Evolutionary conservation across 1,284 basidiomycete species (phyloP).

Genomic region (Pterulicium gracile): DNA sequence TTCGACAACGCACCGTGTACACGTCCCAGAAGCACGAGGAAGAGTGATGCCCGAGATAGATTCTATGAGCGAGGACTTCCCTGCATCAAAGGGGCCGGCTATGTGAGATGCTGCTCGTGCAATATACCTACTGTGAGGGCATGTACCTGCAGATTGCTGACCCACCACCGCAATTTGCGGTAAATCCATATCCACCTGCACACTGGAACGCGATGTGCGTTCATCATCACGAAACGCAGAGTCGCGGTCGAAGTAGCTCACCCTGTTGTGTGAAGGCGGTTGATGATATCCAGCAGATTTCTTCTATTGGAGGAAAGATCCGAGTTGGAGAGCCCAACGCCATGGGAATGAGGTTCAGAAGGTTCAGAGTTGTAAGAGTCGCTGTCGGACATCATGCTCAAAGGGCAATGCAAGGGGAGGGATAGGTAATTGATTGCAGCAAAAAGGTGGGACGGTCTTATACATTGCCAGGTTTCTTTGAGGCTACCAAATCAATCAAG

Average conservation of each 20-base stretch:
- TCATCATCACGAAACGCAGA: neutral
- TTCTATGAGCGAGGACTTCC: constrained; percentile 68
- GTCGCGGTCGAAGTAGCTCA: neutral
- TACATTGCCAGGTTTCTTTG: too few species aligned
- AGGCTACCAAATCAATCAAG: neutral
- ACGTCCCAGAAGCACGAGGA: constrained; percentile 53
- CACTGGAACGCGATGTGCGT: constrained; percentile 22
- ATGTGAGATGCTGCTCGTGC: too few species aligned
- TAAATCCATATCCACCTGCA: constrained; percentile 55
- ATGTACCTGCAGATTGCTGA: constrained; percentile 41
- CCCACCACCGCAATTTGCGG: constrained; percentile 63
- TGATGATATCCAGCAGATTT: neutral
- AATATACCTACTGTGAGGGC: too few species aligned
- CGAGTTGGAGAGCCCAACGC: constrained; percentile 4
- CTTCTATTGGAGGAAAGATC: neutral
- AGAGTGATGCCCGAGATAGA: constrained; percentile 62
- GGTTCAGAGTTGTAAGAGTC: neutral
- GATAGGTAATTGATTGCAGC: neutral
- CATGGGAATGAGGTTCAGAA: neutral
- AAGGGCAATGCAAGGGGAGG: neutral
- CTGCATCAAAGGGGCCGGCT: neutral
- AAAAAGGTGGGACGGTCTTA: neutral
- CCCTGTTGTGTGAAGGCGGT: constrained; percentile 2
- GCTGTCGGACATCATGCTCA: constrained; percentile 1
- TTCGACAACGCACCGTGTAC: constrained; percentile 45